Percentiles rank a stretch among this genome's conserved stretches.
Conservation (phyloP, 2,329 filamentous ascomycete species). For the Mycosphaerella arachidis region DNA sequence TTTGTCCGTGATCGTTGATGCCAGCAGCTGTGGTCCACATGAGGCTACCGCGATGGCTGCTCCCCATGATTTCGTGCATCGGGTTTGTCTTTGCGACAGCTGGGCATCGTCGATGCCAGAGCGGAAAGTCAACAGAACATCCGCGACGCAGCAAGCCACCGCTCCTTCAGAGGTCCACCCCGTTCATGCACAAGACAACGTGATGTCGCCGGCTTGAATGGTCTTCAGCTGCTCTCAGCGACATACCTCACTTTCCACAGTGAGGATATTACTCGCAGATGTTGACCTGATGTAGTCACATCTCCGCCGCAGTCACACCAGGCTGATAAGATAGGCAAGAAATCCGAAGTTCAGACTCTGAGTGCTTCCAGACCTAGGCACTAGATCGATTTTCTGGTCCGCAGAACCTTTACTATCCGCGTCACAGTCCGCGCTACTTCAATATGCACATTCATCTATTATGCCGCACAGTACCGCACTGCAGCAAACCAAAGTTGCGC, state of each 20-base stretch:
- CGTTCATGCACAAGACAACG: constrained; percentile 4
- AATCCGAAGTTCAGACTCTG: not conserved
- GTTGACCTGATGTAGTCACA: constrained; percentile 1
- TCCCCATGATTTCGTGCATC: constrained; percentile 20
- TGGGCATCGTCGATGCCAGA: constrained; percentile 17
- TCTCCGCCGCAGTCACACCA: not conserved
- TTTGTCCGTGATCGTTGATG: not conserved
- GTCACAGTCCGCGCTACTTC: too few species aligned
- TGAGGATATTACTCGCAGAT: not conserved
- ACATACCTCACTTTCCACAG: not conserved
- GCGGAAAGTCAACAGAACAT: constrained; percentile 2
- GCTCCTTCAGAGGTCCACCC: not conserved
- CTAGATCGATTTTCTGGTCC: not conserved
- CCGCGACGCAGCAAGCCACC: constrained; percentile 2
- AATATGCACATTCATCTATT: too few species aligned
- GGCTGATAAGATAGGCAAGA: not conserved
- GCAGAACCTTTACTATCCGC: not conserved
- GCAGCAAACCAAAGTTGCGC: not conserved
- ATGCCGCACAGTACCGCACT: too few species aligned
- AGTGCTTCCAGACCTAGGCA: not conserved
- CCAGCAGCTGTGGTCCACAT: not conserved
- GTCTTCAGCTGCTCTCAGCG: not conserved
- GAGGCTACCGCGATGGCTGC: constrained; percentile 8
- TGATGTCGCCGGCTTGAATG: not conserved
- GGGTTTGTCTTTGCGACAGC: constrained; percentile 3